These are phyloP conservation scores for Sugiyamaella sp. DNA, from an alignment of 1,139 yeast genomes.

Conservation along the genomic window DNA sequence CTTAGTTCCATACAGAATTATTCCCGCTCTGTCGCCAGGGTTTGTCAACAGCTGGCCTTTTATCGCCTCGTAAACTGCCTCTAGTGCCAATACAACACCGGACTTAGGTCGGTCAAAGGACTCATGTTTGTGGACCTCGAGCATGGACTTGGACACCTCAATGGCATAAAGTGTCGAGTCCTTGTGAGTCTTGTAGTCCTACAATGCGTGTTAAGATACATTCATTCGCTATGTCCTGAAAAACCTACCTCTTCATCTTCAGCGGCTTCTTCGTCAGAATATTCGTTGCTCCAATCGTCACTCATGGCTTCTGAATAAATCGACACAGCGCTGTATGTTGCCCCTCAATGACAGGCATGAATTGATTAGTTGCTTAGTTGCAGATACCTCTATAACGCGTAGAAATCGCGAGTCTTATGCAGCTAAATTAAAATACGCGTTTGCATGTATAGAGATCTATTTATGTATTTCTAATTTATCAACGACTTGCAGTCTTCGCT, in stretches of 20 bases:
- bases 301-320: background rate
- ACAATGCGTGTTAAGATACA: background rate
- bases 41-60: slow-evolving; percentile 37
- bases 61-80: slow-evolving; percentile 39
- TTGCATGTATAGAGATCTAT: background rate
- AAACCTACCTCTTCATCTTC: slow-evolving; percentile 9
- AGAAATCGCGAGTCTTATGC: background rate
- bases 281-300: slow-evolving; percentile 11
- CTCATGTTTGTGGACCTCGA: slow-evolving; percentile 24
- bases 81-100: slow-evolving; percentile 34
- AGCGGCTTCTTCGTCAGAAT: slow-evolving; percentile 1
- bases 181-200: slow-evolving; percentile 36
- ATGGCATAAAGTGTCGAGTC: slow-evolving; percentile 44
- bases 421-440: slow-evolving; percentile 14
- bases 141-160: slow-evolving; percentile 43
- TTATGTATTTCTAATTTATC: background rate
- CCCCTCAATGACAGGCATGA: too few species aligned
- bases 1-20: slow-evolving; percentile 41
- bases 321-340: background rate
- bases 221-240: background rate
- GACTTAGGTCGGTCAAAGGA: slow-evolving; percentile 20
- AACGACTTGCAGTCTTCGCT: background rate
- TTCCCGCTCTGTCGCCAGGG: slow-evolving; percentile 41
- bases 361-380: too few species aligned
- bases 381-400: slow-evolving; percentile 8